Conservation (phyloP, 345 rosid species). For the Gossypium raimondii region DNA sequence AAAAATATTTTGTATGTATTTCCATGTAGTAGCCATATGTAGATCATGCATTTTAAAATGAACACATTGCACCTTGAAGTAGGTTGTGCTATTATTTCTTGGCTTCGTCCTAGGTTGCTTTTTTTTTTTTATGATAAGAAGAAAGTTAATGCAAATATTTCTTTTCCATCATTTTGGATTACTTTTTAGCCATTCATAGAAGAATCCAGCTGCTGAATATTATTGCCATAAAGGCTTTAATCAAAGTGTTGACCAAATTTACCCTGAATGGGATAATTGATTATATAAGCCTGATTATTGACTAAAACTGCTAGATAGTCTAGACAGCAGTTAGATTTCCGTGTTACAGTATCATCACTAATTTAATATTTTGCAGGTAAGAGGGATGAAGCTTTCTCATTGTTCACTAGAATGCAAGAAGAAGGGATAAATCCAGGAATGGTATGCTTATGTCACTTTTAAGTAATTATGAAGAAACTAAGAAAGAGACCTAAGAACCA, state of each 20-base stretch:
- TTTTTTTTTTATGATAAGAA: not conserved
- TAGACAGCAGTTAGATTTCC: not conserved
- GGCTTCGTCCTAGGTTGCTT: not conserved
- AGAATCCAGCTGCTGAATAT: not conserved
- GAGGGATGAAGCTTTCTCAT: slow-evolving; percentile 46
- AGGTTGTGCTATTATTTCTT: slow-evolving; percentile 2
- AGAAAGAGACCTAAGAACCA: not conserved
- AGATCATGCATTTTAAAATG: no score
- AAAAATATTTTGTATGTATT: not conserved
- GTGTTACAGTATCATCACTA: slow-evolving; percentile 10
- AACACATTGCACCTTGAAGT: not conserved
- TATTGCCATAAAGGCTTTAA: not conserved
- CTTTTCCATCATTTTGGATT: not conserved
- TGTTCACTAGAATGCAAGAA: slow-evolving; percentile 61
- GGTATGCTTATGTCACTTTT: slow-evolving; percentile 35
- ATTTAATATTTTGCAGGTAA: slow-evolving; percentile 43
- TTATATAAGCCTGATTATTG: not conserved
- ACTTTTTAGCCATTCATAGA: not conserved
- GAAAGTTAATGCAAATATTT: not conserved
- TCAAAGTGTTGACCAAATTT: not conserved
- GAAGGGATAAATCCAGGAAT: slow-evolving; percentile 69
- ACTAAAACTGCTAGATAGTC: not conserved
- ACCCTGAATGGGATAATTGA: not conserved
- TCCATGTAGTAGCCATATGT: not conserved
- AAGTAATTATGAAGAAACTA: not conserved